Evolutionary conservation across 345 rosid species (phyloP), one percentile per base, ranked within the genome.

Genomic region (Rhizophora mangle): DNA sequence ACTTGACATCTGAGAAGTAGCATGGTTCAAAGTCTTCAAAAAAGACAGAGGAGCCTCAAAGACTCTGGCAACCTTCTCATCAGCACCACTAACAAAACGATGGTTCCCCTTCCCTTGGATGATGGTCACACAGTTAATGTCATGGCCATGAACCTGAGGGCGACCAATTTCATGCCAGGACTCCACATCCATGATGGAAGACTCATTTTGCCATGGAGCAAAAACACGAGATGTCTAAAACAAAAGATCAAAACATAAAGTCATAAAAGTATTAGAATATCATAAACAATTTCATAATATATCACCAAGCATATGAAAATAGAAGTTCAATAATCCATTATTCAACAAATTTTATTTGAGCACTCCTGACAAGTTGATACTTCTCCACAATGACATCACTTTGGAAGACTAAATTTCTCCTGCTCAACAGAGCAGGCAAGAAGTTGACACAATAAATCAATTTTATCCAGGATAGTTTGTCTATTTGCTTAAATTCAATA

Each of bases 141-240:
- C 97, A 66, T 95, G 99, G 27, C 99, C 99, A 76, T 95, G 99
- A 81, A 95, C 82, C 82, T 95, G 97, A 74, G 99, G 99, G 47
- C 96, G 89, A 51, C 93, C 89, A 37, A 95, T 81, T 86, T 95
- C 99, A 82, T 92, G 92, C 96, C 96, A 90, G 61, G 82, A 80
- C 74, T 81, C 85, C 66, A 64, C 77, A 53, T 72, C 78, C 10
- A 20, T 60, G 51, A 27, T 68, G 67, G 82, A 74, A 29, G 79
- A 79, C 57, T 71, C 83, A 68, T 58, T 82, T 83, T 86, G 32
- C 99, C 98, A 95, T 62, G 96, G 84, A 49, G 91, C 89, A 86
- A 88, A 92, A 64, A 85, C 77, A 37, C 94, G 98, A 32, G 88
- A 76, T 26, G 96, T 88, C 98, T 95, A 86, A 66, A 85, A 70